Evolutionary conservation across 257 asterid genomes (phyloP).

Genomic region (Leonotis leonurus): DNA sequence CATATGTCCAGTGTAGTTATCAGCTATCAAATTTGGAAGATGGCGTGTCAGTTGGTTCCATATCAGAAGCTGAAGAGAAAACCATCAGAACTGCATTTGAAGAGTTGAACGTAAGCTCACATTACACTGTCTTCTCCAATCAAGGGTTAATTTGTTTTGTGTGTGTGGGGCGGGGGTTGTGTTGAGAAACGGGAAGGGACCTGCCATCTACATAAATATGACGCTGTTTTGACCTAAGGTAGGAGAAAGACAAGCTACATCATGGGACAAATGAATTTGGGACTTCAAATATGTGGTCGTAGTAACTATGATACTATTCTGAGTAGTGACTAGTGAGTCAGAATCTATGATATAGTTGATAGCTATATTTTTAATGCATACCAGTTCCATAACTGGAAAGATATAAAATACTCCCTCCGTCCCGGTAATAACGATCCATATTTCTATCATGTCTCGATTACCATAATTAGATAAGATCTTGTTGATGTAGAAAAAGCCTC

Average conservation of each 20-base stretch:
- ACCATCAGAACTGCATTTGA: slow-evolving; percentile 41
- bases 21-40: slow-evolving; percentile 59
- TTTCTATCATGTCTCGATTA: background rate
- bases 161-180: background rate
- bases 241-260: slow-evolving; percentile 35
- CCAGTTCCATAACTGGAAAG: no score
- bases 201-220: slow-evolving; percentile 18
- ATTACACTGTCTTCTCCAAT: background rate
- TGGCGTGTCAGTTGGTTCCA: slow-evolving; percentile 45
- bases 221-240: background rate
- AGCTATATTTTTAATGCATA: no score
- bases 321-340: no score
- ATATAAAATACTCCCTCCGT: no score
- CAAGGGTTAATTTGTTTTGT: no score
- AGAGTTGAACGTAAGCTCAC: slow-evolving; percentile 45
- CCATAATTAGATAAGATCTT: background rate
- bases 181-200: slow-evolving; percentile 24
- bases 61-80: slow-evolving; percentile 86
- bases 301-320: no score
- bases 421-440: no score
- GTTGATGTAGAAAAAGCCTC: background rate
- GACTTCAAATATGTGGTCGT: slow-evolving; percentile 11
- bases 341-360: no score
- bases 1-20: slow-evolving; percentile 45
- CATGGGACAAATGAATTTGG: slow-evolving; percentile 35